These are phyloP conservation scores for Pythium brachiatum DNA, from an alignment of 352 stramenopile species.

Conservation along the genomic window DNA sequence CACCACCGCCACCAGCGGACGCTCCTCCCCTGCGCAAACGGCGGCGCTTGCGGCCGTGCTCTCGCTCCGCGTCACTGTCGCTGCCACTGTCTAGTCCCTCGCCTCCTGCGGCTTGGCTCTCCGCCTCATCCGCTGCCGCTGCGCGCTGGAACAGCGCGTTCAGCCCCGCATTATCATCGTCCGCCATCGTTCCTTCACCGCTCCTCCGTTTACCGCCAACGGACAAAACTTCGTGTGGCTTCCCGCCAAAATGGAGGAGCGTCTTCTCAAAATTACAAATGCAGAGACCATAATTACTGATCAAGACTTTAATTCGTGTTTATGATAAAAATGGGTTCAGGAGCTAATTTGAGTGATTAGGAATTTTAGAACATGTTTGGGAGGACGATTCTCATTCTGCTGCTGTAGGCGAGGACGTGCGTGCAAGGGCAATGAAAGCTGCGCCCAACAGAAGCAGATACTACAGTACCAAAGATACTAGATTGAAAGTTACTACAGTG, in stretches of 20 bases:
- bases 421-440: too few species aligned
- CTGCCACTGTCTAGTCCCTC: slow-evolving; percentile 14
- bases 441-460: too few species aligned
- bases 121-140: slow-evolving; percentile 2
- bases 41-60: slow-evolving; percentile 39
- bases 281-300: neutral
- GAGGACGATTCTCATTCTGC: too few species aligned
- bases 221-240: neutral
- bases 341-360: too few species aligned
- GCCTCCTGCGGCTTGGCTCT: neutral
- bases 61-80: slow-evolving; percentile 36
- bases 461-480: too few species aligned
- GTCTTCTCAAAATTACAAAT: neutral
- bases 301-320: neutral
- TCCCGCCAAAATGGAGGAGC: slow-evolving; percentile 16
- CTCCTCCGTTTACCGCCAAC: neutral
- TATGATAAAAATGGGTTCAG: too few species aligned
- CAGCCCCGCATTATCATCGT: slow-evolving; percentile 17
- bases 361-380: too few species aligned
- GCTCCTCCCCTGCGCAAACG: slow-evolving; percentile 18
- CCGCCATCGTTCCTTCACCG: slow-evolving; percentile 9
- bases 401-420: too few species aligned
- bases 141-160: slow-evolving; percentile 18
- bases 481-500: too few species aligned
- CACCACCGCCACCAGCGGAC: neutral